phyloP scores from a whole-genome alignment of 805 yeast species.

The Teunomyces gatunensis region DNA sequence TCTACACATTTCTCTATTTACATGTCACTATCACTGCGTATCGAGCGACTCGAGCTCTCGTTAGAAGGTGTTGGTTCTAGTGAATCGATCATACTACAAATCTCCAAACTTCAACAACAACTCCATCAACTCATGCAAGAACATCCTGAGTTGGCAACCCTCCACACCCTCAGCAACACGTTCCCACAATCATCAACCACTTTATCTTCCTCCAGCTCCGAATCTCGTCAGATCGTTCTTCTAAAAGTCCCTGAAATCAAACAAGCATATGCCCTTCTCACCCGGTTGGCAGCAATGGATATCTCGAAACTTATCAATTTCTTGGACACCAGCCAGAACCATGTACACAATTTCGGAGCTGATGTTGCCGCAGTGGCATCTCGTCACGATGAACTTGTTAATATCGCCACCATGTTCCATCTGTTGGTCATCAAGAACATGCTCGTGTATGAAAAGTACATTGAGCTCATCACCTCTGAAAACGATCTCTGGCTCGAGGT shows the following conservation, averaged over 20 bases:
- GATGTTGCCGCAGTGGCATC: conserved; percentile 8
- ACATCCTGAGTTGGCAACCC: conserved; percentile 17
- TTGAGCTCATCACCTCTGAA: conserved; percentile 19
- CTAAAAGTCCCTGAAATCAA: conserved; percentile 20
- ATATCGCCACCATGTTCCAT: conserved; percentile 18
- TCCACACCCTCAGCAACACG: conserved; percentile 17
- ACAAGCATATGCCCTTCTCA: conserved; percentile 19
- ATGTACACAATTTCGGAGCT: conserved; percentile 14
- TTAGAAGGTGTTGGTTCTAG: conserved; percentile 4
- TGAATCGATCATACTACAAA: conserved; percentile 12
- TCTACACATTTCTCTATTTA: not conserved
- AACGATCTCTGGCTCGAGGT: conserved; percentile 26
- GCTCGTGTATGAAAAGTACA: conserved; percentile 27
- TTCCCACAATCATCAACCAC: conserved; percentile 4
- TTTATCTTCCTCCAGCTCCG: not conserved
- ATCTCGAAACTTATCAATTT: conserved; percentile 18
- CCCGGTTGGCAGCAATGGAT: conserved; percentile 22
- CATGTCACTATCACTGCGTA: not conserved
- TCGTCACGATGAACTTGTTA: conserved; percentile 11
- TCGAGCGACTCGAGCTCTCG: conserved; percentile 10
- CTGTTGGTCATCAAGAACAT: conserved; percentile 25
- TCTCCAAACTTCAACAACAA: conserved; percentile 12
- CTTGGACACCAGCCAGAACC: conserved; percentile 15
- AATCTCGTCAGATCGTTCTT: conserved; percentile 10
- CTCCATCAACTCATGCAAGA: conserved; percentile 13